Evolutionary conservation across 2,329 filamentous ascomycete species (phyloP), one percentile per base, ranked within the genome.

Genomic region (Fusarium sp.): DNA sequence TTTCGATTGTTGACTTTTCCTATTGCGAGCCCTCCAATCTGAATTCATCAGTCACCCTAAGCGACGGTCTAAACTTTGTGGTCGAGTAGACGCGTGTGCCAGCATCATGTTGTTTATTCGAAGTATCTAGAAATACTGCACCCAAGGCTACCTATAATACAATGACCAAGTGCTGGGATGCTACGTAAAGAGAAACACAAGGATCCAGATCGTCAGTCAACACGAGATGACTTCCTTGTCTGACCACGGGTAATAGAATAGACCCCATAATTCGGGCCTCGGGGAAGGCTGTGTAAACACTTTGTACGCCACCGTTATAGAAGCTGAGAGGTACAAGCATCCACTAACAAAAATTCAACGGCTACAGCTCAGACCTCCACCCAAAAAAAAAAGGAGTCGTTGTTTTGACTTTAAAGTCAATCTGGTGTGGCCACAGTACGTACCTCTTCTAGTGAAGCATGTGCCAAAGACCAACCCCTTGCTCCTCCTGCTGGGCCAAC

Each of bases 401-500:
- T 66, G 60, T 60, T 66, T 61, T 66, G 66, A 28, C 61, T 53
- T 53, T 11, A 49, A 67, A 71, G 63, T 59, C 57, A 44, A 71
- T 69, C 44, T 38, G 30, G 38, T 63, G 33, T 42, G 49, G 38
- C n/a, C 16, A 33, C 13, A 19, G 52, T 73, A 74, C 67, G 59
- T 73, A 73, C 65, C 44, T 21, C 37, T 58, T n/a, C 25, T 13
- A 50, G 25, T 43, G n/a, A 33, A 44, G 47, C 43, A 52, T 64
- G 47, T 71, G 64, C 53, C 35, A 68, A 60, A 38, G n/a, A 57
- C 28, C 40, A 35, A 65, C 67, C 61, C 71, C 71, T 40, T 64
- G 66, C 47, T 67, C 46, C 21, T 50, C 40, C 63, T 74, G 63
- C 71, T 74, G 71, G 67, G 71, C 71, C 71, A 74, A 74, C 60